phyloP scores from a whole-genome alignment of 129 eudicot species.

The Pittosporum tobira region DNA sequence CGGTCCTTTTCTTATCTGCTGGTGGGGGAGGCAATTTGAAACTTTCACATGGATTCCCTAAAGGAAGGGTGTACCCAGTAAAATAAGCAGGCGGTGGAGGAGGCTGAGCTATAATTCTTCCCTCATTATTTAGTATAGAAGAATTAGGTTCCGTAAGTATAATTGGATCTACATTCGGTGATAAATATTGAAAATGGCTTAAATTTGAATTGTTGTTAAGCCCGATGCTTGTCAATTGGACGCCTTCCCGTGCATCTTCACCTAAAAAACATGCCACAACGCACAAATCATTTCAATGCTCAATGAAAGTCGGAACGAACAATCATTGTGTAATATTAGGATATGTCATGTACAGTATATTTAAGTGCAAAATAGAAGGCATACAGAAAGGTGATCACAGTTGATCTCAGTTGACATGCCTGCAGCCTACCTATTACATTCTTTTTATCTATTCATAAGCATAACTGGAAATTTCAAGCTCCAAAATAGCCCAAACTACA shows the following conservation, averaged over 20 bases:
- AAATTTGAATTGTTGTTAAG: constrained; percentile 26
- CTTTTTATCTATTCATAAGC: neutral
- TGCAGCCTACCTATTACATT: neutral
- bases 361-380: neutral
- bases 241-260: constrained; percentile 47
- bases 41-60: constrained; percentile 75
- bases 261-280: constrained; percentile 36
- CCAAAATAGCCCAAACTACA: no score
- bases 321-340: neutral
- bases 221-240: constrained; percentile 28
- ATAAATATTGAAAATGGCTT: constrained; percentile 13
- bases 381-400: neutral
- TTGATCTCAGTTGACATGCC: neutral
- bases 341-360: neutral
- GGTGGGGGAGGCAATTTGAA: constrained; percentile 82
- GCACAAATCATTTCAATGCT: neutral
- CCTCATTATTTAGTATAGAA: constrained; percentile 10
- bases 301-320: neutral
- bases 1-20: constrained; percentile 71
- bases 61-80: constrained; percentile 71
- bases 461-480: neutral
- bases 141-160: constrained; percentile 9
- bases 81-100: constrained; percentile 56
- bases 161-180: constrained; percentile 19
- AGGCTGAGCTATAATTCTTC: constrained; percentile 15